Percentiles rank a stretch among this genome's conserved stretches.
These are phyloP conservation scores for Hsuehochloa calcarea DNA, from an alignment of 176 grass and related monocot genomes.

Conservation along the genomic window DNA sequence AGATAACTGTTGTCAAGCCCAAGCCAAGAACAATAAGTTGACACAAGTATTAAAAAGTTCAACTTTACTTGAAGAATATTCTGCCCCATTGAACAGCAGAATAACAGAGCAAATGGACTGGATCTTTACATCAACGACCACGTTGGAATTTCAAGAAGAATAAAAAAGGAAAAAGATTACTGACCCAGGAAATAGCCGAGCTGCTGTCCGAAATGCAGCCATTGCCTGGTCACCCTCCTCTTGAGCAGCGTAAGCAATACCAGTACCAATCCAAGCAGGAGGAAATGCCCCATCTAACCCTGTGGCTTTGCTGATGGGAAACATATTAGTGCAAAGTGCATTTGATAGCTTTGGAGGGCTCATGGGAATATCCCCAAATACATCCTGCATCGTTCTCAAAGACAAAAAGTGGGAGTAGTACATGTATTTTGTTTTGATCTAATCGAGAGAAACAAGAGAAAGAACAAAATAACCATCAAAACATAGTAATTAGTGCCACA, in stretches of 20 bases:
- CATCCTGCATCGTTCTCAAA: not conserved
- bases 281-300: conserved; percentile 84
- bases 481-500: not conserved
- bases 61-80: not conserved
- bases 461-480: not conserved
- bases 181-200: conserved; percentile 97
- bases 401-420: not conserved
- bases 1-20: not conserved
- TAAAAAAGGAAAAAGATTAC: conserved; percentile 15
- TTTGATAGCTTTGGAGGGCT: not conserved
- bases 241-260: conserved; percentile 94
- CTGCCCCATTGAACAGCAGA: not conserved
- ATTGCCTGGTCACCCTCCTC: conserved; percentile 93
- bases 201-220: conserved; percentile 85
- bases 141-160: not conserved
- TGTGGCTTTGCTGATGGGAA: conserved; percentile 79
- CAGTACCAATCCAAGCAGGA: conserved; percentile 90
- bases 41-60: not conserved
- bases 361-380: not conserved
- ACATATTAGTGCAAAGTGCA: conserved; percentile 32
- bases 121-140: conserved; percentile 16
- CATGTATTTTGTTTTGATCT: not conserved
- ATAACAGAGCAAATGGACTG: not conserved
- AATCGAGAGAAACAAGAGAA: not conserved
- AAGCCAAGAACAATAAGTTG: conserved; percentile 9